A percentile compares a stretch with the other conserved stretches of the same genome.
phyloP scores from a whole-genome alignment of 2,329 filamentous ascomycete genomes.

The Fusarium udum region DNA sequence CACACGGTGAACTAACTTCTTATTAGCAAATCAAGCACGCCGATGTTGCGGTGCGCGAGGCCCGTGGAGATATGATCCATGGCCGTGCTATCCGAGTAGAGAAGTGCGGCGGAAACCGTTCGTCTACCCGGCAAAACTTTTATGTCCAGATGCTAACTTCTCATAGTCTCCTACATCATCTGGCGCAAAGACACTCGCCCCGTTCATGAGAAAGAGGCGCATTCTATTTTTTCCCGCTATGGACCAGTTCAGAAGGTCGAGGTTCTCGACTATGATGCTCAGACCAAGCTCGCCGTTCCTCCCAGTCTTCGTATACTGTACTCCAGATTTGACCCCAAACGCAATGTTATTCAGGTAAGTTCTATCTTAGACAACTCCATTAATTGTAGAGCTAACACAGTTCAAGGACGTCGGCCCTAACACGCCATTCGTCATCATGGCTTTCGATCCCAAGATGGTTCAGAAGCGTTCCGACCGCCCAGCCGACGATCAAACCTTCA shows the following conservation, averaged over 20 bases:
- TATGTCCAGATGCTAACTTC: slow-evolving; percentile 35
- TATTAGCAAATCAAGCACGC: slow-evolving; percentile 59
- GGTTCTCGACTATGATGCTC: slow-evolving; percentile 47
- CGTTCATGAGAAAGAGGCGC: slow-evolving; percentile 56
- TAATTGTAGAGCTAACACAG: not conserved
- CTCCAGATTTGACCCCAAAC: slow-evolving; percentile 59
- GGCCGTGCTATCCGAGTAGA: slow-evolving; percentile 69
- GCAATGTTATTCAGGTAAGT: slow-evolving; percentile 60
- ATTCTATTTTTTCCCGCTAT: slow-evolving; percentile 53
- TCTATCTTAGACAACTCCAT: not conserved
- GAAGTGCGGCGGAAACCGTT: slow-evolving; percentile 67
- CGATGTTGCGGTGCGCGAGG: slow-evolving; percentile 56
- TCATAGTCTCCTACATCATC: slow-evolving; percentile 60
- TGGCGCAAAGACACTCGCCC: slow-evolving; percentile 48
- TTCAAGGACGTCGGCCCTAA: not conserved
- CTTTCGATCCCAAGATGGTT: slow-evolving; percentile 14
- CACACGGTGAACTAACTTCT: slow-evolving; percentile 35
- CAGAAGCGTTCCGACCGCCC: slow-evolving; percentile 11
- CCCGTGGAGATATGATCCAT: slow-evolving; percentile 59
- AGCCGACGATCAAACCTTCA: slow-evolving; percentile 6
- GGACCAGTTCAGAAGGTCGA: slow-evolving; percentile 56
- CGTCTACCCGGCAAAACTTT: slow-evolving; percentile 40
- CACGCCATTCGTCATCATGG: slow-evolving; percentile 9
- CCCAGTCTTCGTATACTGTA: slow-evolving; percentile 60
- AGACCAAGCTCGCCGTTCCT: slow-evolving; percentile 48